Percentiles rank a stretch among this genome's conserved stretches.
Evolutionary conservation across 352 stramenopile genomes (phyloP).

Genomic region (Thalassiosira exigua): DNA sequence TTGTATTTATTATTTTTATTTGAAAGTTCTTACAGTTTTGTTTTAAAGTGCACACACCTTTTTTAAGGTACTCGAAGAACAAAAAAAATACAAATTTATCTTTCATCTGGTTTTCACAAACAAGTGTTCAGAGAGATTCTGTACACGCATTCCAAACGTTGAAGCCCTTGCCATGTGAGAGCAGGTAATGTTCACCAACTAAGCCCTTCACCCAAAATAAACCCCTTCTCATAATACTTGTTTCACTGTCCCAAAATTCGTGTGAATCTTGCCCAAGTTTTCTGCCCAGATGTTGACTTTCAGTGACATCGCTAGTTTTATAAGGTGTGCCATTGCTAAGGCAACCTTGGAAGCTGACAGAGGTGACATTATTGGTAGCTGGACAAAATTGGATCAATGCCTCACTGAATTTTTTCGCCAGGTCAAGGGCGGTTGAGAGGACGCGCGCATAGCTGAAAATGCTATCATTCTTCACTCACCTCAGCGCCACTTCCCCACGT

Average conservation of each 20-base stretch:
- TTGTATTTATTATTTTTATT: too few species aligned
- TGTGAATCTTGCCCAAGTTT: conserved; percentile 18
- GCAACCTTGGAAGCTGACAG: conserved; percentile 60
- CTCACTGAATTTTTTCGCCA: conserved; percentile 50
- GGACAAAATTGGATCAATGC: conserved; percentile 61
- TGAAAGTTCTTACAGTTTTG: too few species aligned
- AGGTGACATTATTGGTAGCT: conserved; percentile 20
- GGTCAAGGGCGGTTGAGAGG: not conserved
- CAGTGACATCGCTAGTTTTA: conserved; percentile 59
- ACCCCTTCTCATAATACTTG: conserved; percentile 31
- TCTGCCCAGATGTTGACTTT: conserved; percentile 13
- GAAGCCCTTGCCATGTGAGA: conserved; percentile 69
- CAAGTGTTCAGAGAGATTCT: conserved; percentile 1
- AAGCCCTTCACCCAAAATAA: conserved; percentile 70
- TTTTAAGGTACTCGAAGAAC: too few species aligned
- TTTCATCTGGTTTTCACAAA: too few species aligned
- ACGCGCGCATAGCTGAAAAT: not conserved
- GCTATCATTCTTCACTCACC: conserved; percentile 22
- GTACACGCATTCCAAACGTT: conserved; percentile 61
- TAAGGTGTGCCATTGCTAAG: conserved; percentile 70
- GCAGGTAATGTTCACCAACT: conserved; percentile 58
- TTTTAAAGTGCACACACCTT: too few species aligned
- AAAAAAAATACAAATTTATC: too few species aligned
- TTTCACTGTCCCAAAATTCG: conserved; percentile 22
- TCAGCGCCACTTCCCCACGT: conserved; percentile 47